Evolutionary conservation across 176 grass and related monocot genomes (phyloP).

Genomic region (Oropetium thomaeum): DNA sequence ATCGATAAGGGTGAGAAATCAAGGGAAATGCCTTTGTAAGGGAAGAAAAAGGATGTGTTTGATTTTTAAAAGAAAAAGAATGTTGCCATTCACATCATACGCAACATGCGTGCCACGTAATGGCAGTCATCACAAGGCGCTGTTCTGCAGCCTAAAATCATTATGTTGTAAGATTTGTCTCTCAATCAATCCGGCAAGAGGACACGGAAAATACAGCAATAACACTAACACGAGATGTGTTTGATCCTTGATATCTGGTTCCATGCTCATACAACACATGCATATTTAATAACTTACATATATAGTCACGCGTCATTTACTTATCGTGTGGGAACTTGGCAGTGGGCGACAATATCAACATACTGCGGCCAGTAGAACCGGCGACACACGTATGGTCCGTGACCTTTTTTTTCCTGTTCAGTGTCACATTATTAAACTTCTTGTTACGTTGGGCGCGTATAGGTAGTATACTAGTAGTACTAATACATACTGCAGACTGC

Average conservation of each 20-base stretch:
- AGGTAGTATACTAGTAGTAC: background rate
- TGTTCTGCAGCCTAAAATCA: constrained; percentile 4
- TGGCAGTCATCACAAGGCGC: background rate
- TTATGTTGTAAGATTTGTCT: constrained; percentile 15
- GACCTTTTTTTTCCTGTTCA: constrained; percentile 5
- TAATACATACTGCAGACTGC: too few relatives aligned
- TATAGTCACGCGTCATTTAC: background rate
- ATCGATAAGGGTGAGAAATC: background rate
- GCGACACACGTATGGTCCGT: constrained; percentile 23
- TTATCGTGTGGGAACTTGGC: background rate
- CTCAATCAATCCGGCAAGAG: constrained; percentile 24
- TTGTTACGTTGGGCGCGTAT: background rate
- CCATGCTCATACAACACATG: background rate
- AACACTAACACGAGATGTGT: background rate
- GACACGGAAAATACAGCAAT: background rate
- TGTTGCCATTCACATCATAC: background rate
- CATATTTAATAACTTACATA: background rate
- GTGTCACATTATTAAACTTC: background rate
- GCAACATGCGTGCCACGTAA: background rate
- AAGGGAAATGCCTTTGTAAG: background rate
- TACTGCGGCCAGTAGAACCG: constrained; percentile 5
- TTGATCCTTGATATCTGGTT: constrained; percentile 23
- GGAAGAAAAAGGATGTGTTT: background rate
- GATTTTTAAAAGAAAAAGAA: background rate
- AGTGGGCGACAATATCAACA: constrained; percentile 25